These are phyloP conservation scores for Magnolia kwangsiensis DNA, from an alignment of 164 flowering plant genomes.

Conservation along the genomic window DNA sequence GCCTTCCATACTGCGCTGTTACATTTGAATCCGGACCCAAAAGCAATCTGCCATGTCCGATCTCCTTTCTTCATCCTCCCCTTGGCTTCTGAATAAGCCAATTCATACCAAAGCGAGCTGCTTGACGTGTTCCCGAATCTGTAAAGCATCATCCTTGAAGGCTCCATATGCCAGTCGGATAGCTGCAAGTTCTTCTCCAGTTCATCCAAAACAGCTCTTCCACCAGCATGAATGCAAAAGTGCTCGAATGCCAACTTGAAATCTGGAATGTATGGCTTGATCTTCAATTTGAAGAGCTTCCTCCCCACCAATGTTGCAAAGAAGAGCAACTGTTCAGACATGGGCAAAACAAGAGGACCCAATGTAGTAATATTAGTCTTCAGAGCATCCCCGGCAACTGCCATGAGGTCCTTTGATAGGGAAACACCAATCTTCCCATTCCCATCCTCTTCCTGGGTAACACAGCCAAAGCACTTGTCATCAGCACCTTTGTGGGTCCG, in stretches of 20 bases:
- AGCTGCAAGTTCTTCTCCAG: constrained; percentile 73
- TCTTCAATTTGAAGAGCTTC: constrained; percentile 70
- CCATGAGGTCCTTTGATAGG: constrained; percentile 81
- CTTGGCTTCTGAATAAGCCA: constrained; percentile 73
- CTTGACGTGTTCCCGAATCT: constrained; percentile 83
- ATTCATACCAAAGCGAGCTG: constrained; percentile 81
- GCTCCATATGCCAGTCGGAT: constrained; percentile 83
- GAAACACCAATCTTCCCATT: constrained; percentile 66
- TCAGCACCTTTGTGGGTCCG: constrained; percentile 80
- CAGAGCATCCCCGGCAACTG: constrained; percentile 83
- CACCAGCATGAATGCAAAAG: constrained; percentile 93
- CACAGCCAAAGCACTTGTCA: constrained; percentile 73
- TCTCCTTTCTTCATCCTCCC: constrained; percentile 74
- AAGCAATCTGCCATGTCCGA: constrained; percentile 78
- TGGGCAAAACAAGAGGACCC: constrained; percentile 83
- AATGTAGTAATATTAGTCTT: constrained; percentile 84
- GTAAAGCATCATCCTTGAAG: constrained; percentile 74
- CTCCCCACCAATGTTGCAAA: constrained; percentile 63
- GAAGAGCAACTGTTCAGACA: constrained; percentile 77
- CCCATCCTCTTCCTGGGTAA: constrained; percentile 64
- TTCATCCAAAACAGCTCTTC: constrained; percentile 85
- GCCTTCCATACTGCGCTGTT: constrained; percentile 88
- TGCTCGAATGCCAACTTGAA: constrained; percentile 86
- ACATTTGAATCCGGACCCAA: constrained; percentile 81
- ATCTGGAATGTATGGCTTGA: constrained; percentile 84